These are phyloP conservation scores for Zymoseptoria tritici DNA, from an alignment of 2,329 filamentous ascomycete species.

Conservation along the genomic window DNA sequence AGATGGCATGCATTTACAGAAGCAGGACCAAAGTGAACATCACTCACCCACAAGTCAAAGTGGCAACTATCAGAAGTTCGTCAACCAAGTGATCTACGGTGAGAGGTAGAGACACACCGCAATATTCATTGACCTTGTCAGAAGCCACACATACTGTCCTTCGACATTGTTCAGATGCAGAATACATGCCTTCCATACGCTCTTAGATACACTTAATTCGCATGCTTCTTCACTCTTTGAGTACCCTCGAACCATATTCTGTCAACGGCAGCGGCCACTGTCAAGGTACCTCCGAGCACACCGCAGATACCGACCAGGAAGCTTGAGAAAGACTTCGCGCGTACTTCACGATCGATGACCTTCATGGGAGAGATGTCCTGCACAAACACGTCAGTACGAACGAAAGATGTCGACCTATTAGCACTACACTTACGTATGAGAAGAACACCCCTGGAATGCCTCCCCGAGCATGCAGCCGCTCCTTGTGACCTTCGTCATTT, in stretches of 20 bases:
- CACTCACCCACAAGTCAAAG: not conserved
- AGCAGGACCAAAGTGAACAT: not conserved
- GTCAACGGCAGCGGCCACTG: constrained; percentile 89
- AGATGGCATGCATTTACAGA: not conserved
- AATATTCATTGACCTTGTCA: not conserved
- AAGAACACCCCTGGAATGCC: constrained; percentile 98
- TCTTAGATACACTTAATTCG: constrained; percentile 34
- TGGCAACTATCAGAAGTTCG: not conserved
- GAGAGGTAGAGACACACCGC: not conserved
- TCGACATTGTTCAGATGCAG: not conserved
- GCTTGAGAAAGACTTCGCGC: constrained; percentile 79
- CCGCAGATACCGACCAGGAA: constrained; percentile 94
- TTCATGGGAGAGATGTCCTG: constrained; percentile 97
- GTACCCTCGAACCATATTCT: constrained; percentile 84
- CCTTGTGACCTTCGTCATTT: constrained; percentile 78
- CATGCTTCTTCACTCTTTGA: constrained; percentile 77
- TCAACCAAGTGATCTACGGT: not conserved
- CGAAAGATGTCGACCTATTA: constrained; percentile 12
- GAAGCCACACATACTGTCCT: not conserved
- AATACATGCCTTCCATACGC: not conserved
- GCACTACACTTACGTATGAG: constrained; percentile 68
- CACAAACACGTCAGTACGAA: constrained; percentile 18
- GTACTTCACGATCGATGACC: constrained; percentile 91
- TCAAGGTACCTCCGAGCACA: constrained; percentile 88
- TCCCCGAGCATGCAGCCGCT: constrained; percentile 79